Evolutionary conservation across 1,139 yeast genomes (phyloP), one percentile per base, ranked within the genome.

Genomic region (Arxiozyma telluris): DNA sequence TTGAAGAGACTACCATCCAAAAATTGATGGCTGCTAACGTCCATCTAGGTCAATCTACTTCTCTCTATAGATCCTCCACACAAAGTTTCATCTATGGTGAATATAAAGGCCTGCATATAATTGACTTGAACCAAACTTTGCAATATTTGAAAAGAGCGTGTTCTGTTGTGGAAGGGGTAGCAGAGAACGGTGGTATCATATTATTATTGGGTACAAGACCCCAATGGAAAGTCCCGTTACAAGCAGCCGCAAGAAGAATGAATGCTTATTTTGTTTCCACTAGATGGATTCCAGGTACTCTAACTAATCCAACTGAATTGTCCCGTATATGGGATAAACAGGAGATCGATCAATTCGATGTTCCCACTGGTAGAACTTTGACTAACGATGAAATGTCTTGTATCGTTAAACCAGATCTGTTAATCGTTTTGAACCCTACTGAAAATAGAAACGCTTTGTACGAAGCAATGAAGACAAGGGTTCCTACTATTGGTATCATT

Each of bases 251-350:
- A 4, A 73, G 76, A 53, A 80, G 96, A 64, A 76, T 84, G 53
- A 77, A 80, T 56, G 96, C 96, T 15, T 89, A 82, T 71, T 89
- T 86, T 65, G 93, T 93, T 38, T 79, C 87, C 44, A 79, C 82
- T 53, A 82, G 93, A 68, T 93, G 98, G 98, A 82, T 88, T 55
- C 96, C 98, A 1, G 98, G 98, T 60, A 87, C 96, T 27, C 77
- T 93, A 61, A 90, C 98, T 50, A 93, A 93, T 72, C 83, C 89
- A 54, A 76, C 83, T 43, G 87, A 84, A 68, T 85, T 88, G 44
- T 81, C 93, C 17, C 73, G 73, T 43, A 64, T 62, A 45, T 80
- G 82, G 79, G 78, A 74, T 44, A 75, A 83, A 60, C 77, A 77
- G 56, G 96, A 87, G 71, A 83, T 88, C 54, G 83, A 81, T 64